These are phyloP conservation scores for Skeletonema potamos DNA, from an alignment of 108 stramenopile genomes.

Conservation along the genomic window DNA sequence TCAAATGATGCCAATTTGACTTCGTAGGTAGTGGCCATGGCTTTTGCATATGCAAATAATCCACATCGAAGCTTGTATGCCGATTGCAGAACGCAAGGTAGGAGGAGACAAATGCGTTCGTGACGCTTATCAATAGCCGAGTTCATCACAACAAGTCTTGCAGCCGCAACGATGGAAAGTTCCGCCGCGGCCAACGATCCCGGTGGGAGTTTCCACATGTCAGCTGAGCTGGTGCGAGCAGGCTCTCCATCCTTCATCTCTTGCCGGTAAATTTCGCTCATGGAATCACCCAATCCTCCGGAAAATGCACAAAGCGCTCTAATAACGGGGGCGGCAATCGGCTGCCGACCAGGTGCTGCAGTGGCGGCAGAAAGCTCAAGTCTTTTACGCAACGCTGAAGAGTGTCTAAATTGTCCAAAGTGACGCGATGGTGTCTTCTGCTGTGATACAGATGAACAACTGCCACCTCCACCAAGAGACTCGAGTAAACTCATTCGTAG, in stretches of 20 bases:
- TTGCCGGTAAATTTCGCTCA: slow-evolving; percentile 14
- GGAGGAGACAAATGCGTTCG: slow-evolving; percentile 27
- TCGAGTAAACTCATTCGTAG: slow-evolving; percentile 38
- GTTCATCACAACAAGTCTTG: slow-evolving; percentile 32
- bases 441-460: neutral
- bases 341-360: slow-evolving; percentile 23
- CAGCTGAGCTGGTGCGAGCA: slow-evolving; percentile 1
- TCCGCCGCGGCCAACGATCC: slow-evolving; percentile 26
- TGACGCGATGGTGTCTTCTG: neutral
- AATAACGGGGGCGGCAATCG: slow-evolving; percentile 28
- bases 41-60: slow-evolving; percentile 25
- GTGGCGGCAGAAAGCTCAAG: slow-evolving; percentile 33
- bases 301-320: slow-evolving; percentile 35
- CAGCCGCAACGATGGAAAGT: slow-evolving; percentile 28
- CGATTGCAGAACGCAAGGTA: slow-evolving; percentile 41
- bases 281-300: slow-evolving; percentile 30
- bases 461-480: slow-evolving; percentile 31
- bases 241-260: slow-evolving; percentile 7
- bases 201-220: slow-evolving; percentile 27
- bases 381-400: slow-evolving; percentile 13
- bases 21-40: slow-evolving; percentile 4
- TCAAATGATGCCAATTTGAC: slow-evolving; percentile 25
- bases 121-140: slow-evolving; percentile 18
- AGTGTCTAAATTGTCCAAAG: slow-evolving; percentile 15
- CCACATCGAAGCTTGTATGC: slow-evolving; percentile 39